phyloP scores from a whole-genome alignment of 2,329 filamentous ascomycete genomes.

The Thyridium curvatum region DNA sequence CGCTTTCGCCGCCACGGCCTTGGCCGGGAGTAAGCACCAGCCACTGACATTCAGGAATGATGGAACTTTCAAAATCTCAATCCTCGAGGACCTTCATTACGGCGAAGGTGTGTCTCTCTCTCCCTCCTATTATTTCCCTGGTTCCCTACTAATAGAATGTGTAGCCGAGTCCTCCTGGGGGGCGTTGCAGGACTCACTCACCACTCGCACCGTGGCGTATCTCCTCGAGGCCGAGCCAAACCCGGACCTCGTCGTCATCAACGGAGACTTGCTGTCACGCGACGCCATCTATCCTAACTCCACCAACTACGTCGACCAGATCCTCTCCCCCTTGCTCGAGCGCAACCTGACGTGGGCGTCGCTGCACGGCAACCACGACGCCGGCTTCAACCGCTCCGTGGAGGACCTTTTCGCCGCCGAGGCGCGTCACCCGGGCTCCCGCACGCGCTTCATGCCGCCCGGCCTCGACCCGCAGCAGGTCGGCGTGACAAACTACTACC shows the following conservation, averaged over 20 bases:
- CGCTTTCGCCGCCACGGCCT: slow-evolving; percentile 40
- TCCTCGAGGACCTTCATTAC: no score
- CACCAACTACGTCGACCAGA: slow-evolving; percentile 41
- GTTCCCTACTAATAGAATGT: no score
- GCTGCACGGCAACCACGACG: slow-evolving; percentile 58
- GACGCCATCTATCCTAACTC: slow-evolving; percentile 25
- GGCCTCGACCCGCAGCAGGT: slow-evolving; percentile 18
- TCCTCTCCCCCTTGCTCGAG: slow-evolving; percentile 39
- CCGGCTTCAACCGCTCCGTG: slow-evolving; percentile 29
- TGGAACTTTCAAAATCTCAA: no score
- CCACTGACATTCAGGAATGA: no score
- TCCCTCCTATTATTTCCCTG: no score
- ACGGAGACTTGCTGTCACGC: no score
- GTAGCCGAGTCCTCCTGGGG: no score
- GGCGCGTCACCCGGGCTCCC: slow-evolving; percentile 22
- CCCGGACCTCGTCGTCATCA: slow-evolving; percentile 10
- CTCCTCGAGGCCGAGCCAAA: slow-evolving; percentile 36
- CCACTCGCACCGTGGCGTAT: slow-evolving; percentile 22
- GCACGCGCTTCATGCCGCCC: slow-evolving; percentile 23
- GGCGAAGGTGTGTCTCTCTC: no score
- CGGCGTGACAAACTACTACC: slow-evolving; percentile 40
- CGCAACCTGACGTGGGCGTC: slow-evolving; percentile 44
- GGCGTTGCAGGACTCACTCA: no score
- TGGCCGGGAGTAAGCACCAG: no score
- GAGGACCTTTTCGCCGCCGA: slow-evolving; percentile 20